Conservation (phyloP, 345 rosid genomes). For the Gossypium arboreum region DNA sequence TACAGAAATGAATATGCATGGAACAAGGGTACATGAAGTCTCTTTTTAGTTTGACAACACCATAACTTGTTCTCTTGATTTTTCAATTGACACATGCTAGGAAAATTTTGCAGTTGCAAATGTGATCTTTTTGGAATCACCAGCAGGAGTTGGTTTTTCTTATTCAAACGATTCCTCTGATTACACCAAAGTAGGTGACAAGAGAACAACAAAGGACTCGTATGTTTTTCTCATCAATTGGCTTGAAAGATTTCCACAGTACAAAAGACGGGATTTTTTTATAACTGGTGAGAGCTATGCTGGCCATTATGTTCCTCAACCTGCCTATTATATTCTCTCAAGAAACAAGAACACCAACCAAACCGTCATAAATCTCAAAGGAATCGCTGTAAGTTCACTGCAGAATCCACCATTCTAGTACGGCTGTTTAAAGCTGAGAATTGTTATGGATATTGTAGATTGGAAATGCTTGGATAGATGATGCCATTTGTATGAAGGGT, state of each 20-base stretch:
- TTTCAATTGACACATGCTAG: background rate
- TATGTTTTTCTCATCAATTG: constrained; percentile 33
- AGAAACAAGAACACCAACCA: constrained; percentile 27
- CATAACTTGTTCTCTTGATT: background rate
- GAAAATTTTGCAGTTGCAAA: background rate
- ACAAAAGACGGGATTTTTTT: constrained; percentile 30
- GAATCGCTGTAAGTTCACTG: constrained; percentile 40
- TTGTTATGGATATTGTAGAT: constrained; percentile 28
- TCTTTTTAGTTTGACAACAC: background rate
- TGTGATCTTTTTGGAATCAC: background rate
- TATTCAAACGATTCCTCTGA: constrained; percentile 47
- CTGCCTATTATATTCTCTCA: constrained; percentile 21
- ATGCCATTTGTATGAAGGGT: constrained; percentile 19
- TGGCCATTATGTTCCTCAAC: constrained; percentile 24
- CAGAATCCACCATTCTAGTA: background rate
- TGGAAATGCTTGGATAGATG: constrained; percentile 48
- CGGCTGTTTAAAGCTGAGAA: background rate
- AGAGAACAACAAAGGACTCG: constrained; percentile 39
- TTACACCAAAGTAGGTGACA: constrained; percentile 32
- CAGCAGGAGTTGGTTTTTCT: constrained; percentile 26
- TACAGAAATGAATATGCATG: constrained; percentile 34
- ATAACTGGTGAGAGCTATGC: constrained; percentile 48
- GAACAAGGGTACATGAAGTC: background rate
- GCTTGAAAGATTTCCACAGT: constrained; percentile 36
- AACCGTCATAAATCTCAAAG: constrained; percentile 44